Evolutionary conservation across 2,329 filamentous ascomycete genomes (phyloP).

Genomic region (Ophiostoma novo-ulmi): DNA sequence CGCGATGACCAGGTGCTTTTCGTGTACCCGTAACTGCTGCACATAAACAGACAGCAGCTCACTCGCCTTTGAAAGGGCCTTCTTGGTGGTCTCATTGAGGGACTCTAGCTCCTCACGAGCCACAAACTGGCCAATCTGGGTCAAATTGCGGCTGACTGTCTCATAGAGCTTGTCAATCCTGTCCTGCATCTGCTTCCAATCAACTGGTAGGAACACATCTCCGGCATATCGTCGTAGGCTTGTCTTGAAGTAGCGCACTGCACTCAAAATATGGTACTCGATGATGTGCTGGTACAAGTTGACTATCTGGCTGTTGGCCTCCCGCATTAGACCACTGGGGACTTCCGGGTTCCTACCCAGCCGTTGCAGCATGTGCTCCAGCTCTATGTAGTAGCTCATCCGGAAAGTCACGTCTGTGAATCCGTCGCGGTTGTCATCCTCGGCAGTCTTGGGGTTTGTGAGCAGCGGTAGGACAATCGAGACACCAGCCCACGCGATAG

Average conservation of each 20-base stretch:
- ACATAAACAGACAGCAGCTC: not conserved
- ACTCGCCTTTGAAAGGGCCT: not conserved
- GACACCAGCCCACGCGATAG: not conserved
- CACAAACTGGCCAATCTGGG: not conserved
- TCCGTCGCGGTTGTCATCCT: not conserved
- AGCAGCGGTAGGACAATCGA: not conserved
- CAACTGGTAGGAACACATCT: not conserved
- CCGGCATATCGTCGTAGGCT: not conserved
- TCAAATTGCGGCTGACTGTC: not conserved
- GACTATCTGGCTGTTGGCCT: not conserved
- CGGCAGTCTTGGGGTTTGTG: not conserved
- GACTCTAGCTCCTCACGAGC: not conserved
- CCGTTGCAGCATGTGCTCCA: conserved; percentile 10
- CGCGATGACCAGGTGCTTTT: not conserved
- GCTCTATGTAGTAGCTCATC: conserved; percentile 3
- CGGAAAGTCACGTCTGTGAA: not conserved
- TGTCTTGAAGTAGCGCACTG: not conserved
- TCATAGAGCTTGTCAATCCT: not conserved
- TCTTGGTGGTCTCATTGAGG: not conserved
- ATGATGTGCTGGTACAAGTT: not conserved
- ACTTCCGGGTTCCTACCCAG: not conserved
- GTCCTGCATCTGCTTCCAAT: not conserved
- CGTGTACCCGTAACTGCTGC: not conserved
- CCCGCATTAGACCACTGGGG: not conserved
- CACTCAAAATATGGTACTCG: not conserved